Evolutionary conservation across 768 basidiomycete genomes (phyloP).

Genomic region (Lactarius sp.): DNA sequence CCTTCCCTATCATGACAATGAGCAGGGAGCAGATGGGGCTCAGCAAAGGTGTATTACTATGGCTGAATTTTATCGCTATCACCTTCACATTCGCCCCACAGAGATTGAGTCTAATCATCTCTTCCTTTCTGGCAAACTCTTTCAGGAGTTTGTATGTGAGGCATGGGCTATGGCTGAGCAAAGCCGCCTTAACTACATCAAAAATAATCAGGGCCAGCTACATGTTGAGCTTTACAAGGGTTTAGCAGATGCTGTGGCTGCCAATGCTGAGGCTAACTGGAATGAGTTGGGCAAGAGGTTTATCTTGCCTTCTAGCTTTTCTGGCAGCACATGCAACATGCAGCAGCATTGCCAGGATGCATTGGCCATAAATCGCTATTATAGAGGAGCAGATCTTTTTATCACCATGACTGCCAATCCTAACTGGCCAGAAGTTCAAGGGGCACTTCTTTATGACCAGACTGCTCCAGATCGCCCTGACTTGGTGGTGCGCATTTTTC

Average conservation of each 20-base stretch:
- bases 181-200: too few species aligned
- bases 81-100: background rate
- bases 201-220: too few species aligned
- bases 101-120: background rate
- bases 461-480: too few species aligned
- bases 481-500: too few species aligned
- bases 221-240: too few species aligned
- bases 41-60: background rate
- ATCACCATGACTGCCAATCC: slow-evolving; percentile 46
- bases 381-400: slow-evolving; percentile 24
- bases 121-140: background rate
- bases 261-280: too few species aligned
- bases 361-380: background rate
- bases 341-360: background rate
- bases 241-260: too few species aligned
- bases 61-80: background rate
- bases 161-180: background rate
- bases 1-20: background rate
- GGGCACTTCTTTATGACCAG: too few species aligned
- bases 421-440: slow-evolving; percentile 36
- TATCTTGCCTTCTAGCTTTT: too few species aligned
- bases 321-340: too few species aligned
- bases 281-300: too few species aligned
- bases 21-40: too few species aligned
- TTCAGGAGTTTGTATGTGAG: background rate